A percentile compares a stretch with the other conserved stretches of the same genome.
These are phyloP conservation scores for Lepidopterella palustris DNA, from an alignment of 495 filamentous ascomycete species.

Conservation along the genomic window DNA sequence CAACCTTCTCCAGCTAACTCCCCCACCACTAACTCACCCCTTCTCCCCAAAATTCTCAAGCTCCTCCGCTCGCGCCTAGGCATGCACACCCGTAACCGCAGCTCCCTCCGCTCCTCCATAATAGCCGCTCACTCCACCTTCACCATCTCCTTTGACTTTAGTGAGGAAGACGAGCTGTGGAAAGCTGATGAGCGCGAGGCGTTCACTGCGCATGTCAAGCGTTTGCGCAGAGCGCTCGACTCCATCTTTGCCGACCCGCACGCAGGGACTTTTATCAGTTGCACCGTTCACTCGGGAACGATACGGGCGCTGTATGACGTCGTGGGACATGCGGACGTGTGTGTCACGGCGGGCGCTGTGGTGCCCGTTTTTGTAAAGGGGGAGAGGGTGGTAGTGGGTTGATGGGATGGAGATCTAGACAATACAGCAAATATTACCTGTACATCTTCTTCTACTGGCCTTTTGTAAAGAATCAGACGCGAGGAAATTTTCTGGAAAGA, in stretches of 20 bases:
- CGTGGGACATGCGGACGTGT: constrained; percentile 10
- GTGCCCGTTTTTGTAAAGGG: neutral
- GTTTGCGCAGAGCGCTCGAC: constrained; percentile 50
- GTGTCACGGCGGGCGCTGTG: neutral
- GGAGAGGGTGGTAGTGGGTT: no score
- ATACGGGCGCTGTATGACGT: constrained; percentile 24
- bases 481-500: no score
- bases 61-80: constrained; percentile 59
- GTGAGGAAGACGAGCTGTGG: constrained; percentile 31
- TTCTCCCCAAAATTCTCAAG: neutral
- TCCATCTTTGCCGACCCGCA: constrained; percentile 52
- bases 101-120: constrained; percentile 52
- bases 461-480: no score
- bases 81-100: constrained; percentile 71
- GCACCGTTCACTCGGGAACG: constrained; percentile 28
- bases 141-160: constrained; percentile 54
- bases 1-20: no score
- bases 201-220: constrained; percentile 44
- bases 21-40: constrained; percentile 24
- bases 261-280: constrained; percentile 28
- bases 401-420: no score
- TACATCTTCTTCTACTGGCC: no score
- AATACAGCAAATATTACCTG: no score
- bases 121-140: constrained; percentile 49
- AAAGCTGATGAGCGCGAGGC: constrained; percentile 21